phyloP scores from a whole-genome alignment of 345 rosid genomes.

The Bruguiera parviflora region DNA sequence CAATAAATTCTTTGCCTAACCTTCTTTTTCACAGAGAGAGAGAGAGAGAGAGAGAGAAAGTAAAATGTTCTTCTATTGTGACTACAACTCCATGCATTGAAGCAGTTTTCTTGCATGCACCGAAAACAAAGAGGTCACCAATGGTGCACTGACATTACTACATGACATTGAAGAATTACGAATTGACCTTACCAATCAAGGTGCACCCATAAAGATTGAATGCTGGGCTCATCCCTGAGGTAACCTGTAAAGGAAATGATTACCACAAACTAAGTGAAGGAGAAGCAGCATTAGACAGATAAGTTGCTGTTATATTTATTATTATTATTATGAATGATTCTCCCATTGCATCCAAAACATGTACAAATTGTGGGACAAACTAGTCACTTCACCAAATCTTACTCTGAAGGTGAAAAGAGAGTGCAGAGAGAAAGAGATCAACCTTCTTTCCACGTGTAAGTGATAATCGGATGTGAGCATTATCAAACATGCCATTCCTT shows the following conservation, averaged over 20 bases:
- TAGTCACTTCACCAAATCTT: no score
- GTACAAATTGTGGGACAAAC: no score
- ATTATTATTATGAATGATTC: no score
- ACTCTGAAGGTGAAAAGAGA: not conserved
- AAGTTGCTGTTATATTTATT: no score
- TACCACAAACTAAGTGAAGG: not conserved
- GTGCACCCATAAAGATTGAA: conserved; percentile 89
- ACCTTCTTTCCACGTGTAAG: conserved; percentile 91
- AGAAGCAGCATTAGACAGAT: no score
- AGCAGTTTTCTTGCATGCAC: conserved; percentile 7
- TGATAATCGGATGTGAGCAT: conserved; percentile 76
- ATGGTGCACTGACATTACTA: not conserved
- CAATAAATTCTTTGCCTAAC: not conserved
- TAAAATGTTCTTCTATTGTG: not conserved
- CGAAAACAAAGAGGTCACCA: conserved; percentile 2
- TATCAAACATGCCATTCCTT: conserved; percentile 82
- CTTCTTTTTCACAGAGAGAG: not conserved
- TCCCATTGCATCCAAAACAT: no score
- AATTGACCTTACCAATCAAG: conserved; percentile 59
- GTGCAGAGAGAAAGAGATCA: not conserved
- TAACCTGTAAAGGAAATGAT: conserved; percentile 44
- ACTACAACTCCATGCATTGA: not conserved
- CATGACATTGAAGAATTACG: conserved; percentile 7
- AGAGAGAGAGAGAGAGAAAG: not conserved
- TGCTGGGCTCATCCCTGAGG: conserved; percentile 96